phyloP scores from a whole-genome alignment of 116 monocot genomes.

The Zostera marina region DNA sequence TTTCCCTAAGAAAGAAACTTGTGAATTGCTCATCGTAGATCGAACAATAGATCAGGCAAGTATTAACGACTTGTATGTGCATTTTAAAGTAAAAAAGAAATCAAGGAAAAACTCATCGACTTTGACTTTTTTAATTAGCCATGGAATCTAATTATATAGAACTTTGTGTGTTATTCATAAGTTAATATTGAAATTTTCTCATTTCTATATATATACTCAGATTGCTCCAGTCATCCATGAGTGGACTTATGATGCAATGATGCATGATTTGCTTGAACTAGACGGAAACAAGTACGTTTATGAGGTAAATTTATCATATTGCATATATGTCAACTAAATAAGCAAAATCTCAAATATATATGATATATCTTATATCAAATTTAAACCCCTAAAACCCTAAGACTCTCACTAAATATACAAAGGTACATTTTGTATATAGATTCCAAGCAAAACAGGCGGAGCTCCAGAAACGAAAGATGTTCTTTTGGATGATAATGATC shows the following conservation, averaged over 20 bases:
- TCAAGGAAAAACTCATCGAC: too few species aligned
- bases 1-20: constrained; percentile 82
- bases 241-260: constrained; percentile 99
- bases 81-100: too few species aligned
- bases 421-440: constrained; percentile 14
- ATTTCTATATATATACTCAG: constrained; percentile 20
- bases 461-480: constrained; percentile 66
- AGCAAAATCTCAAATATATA: too few species aligned
- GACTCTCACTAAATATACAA: too few species aligned
- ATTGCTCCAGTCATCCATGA: constrained; percentile 97
- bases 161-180: too few species aligned
- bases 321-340: too few species aligned
- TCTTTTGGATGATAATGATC: constrained; percentile 92
- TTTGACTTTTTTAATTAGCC: too few species aligned
- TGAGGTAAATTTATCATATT: constrained; percentile 27
- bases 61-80: too few species aligned
- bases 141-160: too few species aligned
- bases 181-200: too few species aligned
- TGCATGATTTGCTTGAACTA: constrained; percentile 84
- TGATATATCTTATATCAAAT: too few species aligned
- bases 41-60: constrained; percentile 76
- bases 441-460: constrained; percentile 54
- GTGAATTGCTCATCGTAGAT: constrained; percentile 91
- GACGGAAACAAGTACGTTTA: constrained; percentile 87
- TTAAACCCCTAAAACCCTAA: background rate